Evolutionary conservation across 257 asterid genomes (phyloP).

Genomic region (Solanum appendiculatum): DNA sequence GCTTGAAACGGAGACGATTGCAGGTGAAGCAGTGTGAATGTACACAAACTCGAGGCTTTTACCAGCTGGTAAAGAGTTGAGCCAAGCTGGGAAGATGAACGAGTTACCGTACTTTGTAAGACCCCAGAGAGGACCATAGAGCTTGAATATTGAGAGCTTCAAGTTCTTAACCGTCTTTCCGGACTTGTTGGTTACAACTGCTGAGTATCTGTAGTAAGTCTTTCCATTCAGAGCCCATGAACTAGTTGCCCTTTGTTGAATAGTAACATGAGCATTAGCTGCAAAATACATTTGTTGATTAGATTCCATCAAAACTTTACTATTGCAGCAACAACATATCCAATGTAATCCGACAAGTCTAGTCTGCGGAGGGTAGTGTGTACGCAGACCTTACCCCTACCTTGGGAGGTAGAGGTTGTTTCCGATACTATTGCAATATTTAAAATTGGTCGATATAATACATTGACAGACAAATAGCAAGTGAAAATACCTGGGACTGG

Average conservation of each 20-base stretch:
- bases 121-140: conserved; percentile 96
- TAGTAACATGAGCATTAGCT: conserved; percentile 22
- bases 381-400: background rate
- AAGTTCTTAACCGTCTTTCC: conserved; percentile 61
- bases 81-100: conserved; percentile 80
- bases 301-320: background rate
- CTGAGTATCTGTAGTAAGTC: conserved; percentile 72
- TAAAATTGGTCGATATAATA: background rate
- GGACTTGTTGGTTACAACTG: conserved; percentile 65
- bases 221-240: conserved; percentile 66
- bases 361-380: background rate
- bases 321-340: background rate
- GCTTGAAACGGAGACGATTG: conserved; percentile 63
- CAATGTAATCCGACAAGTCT: background rate
- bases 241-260: conserved; percentile 48
- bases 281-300: conserved; percentile 24
- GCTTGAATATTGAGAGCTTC: conserved; percentile 54
- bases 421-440: background rate
- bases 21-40: conserved; percentile 79
- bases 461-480: background rate
- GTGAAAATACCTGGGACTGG: conserved; percentile 51
- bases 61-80: conserved; percentile 60
- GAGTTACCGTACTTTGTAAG: conserved; percentile 60
- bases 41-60: conserved; percentile 87
- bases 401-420: background rate